Conservation (phyloP, 2,329 filamentous ascomycete species). For the Aureobasidium pullulans region DNA sequence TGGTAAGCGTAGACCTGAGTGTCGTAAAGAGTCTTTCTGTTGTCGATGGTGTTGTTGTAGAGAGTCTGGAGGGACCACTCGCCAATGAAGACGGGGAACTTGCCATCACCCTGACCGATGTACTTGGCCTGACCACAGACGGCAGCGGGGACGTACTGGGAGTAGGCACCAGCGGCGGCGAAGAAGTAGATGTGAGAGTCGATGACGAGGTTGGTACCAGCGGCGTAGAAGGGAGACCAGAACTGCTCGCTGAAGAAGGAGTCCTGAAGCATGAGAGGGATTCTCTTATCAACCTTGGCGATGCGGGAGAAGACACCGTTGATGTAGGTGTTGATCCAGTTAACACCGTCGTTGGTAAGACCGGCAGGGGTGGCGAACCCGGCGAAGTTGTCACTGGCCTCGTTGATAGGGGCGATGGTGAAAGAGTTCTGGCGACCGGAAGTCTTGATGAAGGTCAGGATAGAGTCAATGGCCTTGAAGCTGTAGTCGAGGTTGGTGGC, state of each 20-base stretch:
- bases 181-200: constrained; percentile 29
- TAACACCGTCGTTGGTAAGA: constrained; percentile 24
- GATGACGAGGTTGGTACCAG: constrained; percentile 25
- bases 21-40: constrained; percentile 24
- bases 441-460: constrained; percentile 27
- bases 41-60: constrained; percentile 2
- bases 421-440: constrained; percentile 26
- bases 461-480: constrained; percentile 26
- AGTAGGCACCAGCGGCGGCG: constrained; percentile 21
- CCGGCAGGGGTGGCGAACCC: constrained; percentile 28
- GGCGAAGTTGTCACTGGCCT: constrained; percentile 30
- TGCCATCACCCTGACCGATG: constrained; percentile 17
- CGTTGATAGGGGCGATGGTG: constrained; percentile 33
- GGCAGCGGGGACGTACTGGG: constrained; percentile 22
- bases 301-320: constrained; percentile 23
- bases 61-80: constrained; percentile 26
- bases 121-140: constrained; percentile 23
- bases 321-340: constrained; percentile 30
- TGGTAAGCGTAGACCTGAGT: constrained; percentile 28
- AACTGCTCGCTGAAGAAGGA: constrained; percentile 22
- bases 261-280: constrained; percentile 30
- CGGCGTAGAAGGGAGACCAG: constrained; percentile 25
- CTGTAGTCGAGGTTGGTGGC: constrained; percentile 28
- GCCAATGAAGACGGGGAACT: constrained; percentile 24
- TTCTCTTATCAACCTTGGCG: constrained; percentile 22